Base-by-base conservation (phyloP, 1,284 basidiomycete genomes). In the Ganoderma meredithae region DNA sequence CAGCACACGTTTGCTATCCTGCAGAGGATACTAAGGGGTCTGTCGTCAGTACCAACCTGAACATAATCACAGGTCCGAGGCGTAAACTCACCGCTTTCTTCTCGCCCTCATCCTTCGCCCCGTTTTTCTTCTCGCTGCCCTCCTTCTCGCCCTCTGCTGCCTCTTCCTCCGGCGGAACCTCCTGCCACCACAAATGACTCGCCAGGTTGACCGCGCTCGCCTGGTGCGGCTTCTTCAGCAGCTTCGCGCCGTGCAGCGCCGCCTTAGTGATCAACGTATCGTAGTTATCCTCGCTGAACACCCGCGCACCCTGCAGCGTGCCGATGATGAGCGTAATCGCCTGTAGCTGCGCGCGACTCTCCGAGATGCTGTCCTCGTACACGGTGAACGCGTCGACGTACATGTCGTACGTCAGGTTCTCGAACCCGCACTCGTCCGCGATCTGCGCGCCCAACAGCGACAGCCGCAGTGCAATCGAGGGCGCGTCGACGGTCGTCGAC, bases 141-240 rank as follows among this genome's bases (percentile, higher is more conserved):
- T 78, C 76, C 65, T 83, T 75, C 41, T 66, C 66, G 31, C 72
- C 64, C 52, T 73, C 74, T 27, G 72, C 68, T 9, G 65, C 76
- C 67, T 84, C 85, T 17, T 82, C 79, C 39, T 78, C 75, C 3
- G 79, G 70, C 0, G 81, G 78, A 15, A 85, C 85, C 71, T 93
- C 92, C 79, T 98, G 96, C 96, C 96, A 98, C 95, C 96, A 98
- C 76, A 98, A 82, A 82, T 98, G 96, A 78, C 95, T 97, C 2
- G 96, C 96, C 52, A 96, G 85, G 62, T 94, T 90, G n/a, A 98
- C 96, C 3, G 96, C 96, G 7, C 90, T 95, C 17, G 96, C 93
- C 81, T 98, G 96, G 80, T 98, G 96, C 33, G 95, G 94, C 85
- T 98, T 98, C 87, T 98, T 98, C 78, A 98, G 79, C 72, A 98